Evolutionary conservation across 441 rosid genomes (phyloP), one percentile per base, ranked within the genome.

Genomic region (Jatropha multifida): DNA sequence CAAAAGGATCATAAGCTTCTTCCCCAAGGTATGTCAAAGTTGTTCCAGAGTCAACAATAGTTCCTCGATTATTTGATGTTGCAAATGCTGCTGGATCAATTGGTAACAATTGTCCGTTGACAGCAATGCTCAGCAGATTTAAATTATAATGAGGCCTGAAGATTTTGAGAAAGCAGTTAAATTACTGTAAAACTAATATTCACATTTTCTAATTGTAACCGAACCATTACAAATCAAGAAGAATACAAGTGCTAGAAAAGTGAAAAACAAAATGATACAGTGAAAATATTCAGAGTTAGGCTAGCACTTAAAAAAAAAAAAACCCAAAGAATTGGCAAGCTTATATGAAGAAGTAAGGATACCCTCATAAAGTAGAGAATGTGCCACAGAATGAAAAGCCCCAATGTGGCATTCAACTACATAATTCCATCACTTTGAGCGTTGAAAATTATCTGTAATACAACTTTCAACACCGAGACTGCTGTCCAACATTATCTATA

Each of bases 61-160:
- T 94, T 85, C 99, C 99, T 79, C 77, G 88, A 78, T 83, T 87
- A 65, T 65, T 87, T 75, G 94, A 83, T 18, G 99, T 86, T 60
- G 94, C 80, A 81, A 96, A 96, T 38, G 86, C 94, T 2, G 97
- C 84, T 0, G 91, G 81, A 76, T 90, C 90, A 70, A 94, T 88
- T 1, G 88, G 72, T 75, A 96, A 78, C 78, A 71, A 73, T 81
- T 86, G 92, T 12, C 97, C 97, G 66, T 85, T 87, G 64, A 94
- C 97, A 27, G 99, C 86, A 83, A 96, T 96, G 87, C 98, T 94
- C 86, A 80, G 89, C 56, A 96, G 90, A 83, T 94, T 83, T 81
- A 96, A 88, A 83, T 94, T 96, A 86, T 96, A 96, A 87, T 96
- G 99, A 70, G 98, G 89, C 96, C 99, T 96, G 87, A 76, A 84